Percentiles rank a stretch among this genome's conserved stretches.
These are phyloP conservation scores for Sporothrix brasiliensis DNA, from an alignment of 2,329 filamentous ascomycete genomes.

Conservation along the genomic window DNA sequence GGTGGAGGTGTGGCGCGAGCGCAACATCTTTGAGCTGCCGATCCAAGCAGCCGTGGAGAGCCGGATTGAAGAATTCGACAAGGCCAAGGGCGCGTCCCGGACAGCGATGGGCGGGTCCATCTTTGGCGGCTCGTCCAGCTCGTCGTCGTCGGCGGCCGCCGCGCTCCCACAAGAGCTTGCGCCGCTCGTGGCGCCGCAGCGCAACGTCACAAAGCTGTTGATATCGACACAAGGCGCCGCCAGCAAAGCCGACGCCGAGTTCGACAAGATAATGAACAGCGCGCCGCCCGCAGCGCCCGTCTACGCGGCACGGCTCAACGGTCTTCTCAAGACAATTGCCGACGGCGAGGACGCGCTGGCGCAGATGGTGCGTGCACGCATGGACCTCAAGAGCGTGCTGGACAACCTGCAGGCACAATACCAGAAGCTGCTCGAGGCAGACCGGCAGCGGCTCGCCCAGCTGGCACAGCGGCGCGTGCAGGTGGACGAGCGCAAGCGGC, in stretches of 20 bases:
- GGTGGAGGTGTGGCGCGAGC: constrained; percentile 90
- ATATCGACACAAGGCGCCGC: constrained; percentile 68
- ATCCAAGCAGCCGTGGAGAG: constrained; percentile 81
- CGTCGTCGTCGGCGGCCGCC: constrained; percentile 42
- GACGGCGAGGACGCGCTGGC: constrained; percentile 86
- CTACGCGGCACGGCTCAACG: constrained; percentile 84
- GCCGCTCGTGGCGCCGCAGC: constrained; percentile 73
- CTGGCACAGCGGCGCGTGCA: constrained; percentile 68
- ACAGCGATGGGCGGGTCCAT: constrained; percentile 63
- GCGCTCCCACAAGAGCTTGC: constrained; percentile 72
- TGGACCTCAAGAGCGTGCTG: constrained; percentile 74
- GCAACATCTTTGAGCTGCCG: constrained; percentile 77
- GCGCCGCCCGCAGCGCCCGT: constrained; percentile 77
- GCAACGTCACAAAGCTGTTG: constrained; percentile 72
- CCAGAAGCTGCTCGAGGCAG: constrained; percentile 67
- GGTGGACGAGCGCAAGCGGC: constrained; percentile 80
- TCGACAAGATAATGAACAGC: constrained; percentile 67
- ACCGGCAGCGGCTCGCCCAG: constrained; percentile 67
- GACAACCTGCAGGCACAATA: constrained; percentile 81
- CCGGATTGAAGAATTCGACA: constrained; percentile 71
- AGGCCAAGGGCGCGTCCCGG: constrained; percentile 57
- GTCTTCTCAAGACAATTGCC: constrained; percentile 84
- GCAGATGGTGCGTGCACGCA: constrained; percentile 84
- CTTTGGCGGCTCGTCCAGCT: constrained; percentile 58
- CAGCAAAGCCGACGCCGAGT: constrained; percentile 76